Percentiles rank a stretch among this genome's conserved stretches.
phyloP scores from a whole-genome alignment of 2,329 filamentous ascomycete genomes.

The Alternaria viburni region DNA sequence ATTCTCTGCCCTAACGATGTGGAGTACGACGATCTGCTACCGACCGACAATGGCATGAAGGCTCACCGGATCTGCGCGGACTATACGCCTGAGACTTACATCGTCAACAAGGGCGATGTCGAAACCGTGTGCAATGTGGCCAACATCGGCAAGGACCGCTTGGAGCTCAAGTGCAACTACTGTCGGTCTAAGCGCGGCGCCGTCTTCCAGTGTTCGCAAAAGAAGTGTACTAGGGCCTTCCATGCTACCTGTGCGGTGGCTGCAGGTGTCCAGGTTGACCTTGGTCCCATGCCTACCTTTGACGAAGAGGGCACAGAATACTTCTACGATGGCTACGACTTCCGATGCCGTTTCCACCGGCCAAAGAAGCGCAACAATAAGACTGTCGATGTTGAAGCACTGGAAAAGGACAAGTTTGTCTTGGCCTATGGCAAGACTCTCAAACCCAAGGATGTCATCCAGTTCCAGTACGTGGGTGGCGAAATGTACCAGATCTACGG shows the following conservation, averaged over 20 bases:
- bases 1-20: constrained; percentile 92
- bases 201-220: constrained; percentile 94
- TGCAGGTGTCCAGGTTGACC: constrained; percentile 89
- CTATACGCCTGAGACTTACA: constrained; percentile 91
- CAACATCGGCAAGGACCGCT: constrained; percentile 82
- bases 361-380: constrained; percentile 87
- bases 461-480: constrained; percentile 77
- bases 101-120: constrained; percentile 68
- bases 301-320: constrained; percentile 92
- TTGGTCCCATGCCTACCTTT: constrained; percentile 83
- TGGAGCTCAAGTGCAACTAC: constrained; percentile 92
- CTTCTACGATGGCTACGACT: constrained; percentile 88
- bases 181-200: constrained; percentile 94
- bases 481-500: constrained; percentile 91
- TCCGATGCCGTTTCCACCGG: constrained; percentile 93
- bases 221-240: constrained; percentile 92
- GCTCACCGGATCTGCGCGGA: constrained; percentile 88
- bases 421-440: constrained; percentile 71
- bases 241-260: constrained; percentile 93
- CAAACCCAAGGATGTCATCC: constrained; percentile 77
- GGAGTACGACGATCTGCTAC: constrained; percentile 78
- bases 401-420: constrained; percentile 75
- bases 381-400: constrained; percentile 69
- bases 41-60: constrained; percentile 84
- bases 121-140: constrained; percentile 80